Conservation (phyloP, 306 rosid species). For the Rosa multiflora region DNA sequence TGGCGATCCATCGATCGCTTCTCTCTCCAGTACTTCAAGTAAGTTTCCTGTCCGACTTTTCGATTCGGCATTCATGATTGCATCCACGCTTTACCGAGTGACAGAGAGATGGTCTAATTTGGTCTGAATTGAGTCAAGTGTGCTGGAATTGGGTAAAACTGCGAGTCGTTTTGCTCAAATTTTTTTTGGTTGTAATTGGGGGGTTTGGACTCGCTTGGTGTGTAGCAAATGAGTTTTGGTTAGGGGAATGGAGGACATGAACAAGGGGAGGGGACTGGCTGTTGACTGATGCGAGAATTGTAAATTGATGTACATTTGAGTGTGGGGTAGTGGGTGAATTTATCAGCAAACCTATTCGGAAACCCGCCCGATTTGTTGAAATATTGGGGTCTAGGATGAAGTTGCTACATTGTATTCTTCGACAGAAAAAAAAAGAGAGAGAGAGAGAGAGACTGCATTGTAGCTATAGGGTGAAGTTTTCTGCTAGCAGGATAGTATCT, state of each 20-base stretch:
- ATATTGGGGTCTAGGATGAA: neutral
- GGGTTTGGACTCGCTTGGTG: neutral
- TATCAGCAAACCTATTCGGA: neutral
- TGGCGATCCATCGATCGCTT: constrained; percentile 88
- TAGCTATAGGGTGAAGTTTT: neutral
- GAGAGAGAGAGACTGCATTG: neutral
- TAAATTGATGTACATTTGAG: neutral
- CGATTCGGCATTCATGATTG: neutral
- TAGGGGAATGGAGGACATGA: neutral
- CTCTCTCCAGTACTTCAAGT: constrained; percentile 74
- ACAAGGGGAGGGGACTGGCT: neutral
- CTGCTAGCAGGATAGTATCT: neutral
- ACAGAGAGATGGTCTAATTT: neutral
- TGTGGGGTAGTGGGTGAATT: neutral
- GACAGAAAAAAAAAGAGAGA: neutral
- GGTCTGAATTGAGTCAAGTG: neutral
- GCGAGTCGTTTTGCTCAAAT: too few relatives aligned
- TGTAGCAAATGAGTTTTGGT: neutral
- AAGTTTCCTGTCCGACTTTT: constrained; percentile 12
- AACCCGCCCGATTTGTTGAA: neutral
- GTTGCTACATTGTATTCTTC: neutral
- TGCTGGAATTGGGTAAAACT: neutral
- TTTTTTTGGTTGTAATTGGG: neutral
- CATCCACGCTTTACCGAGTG: neutral
- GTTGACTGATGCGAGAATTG: neutral